phyloP scores from a whole-genome alignment of 2,329 filamentous ascomycete species.

The Fusarium multiceps region DNA sequence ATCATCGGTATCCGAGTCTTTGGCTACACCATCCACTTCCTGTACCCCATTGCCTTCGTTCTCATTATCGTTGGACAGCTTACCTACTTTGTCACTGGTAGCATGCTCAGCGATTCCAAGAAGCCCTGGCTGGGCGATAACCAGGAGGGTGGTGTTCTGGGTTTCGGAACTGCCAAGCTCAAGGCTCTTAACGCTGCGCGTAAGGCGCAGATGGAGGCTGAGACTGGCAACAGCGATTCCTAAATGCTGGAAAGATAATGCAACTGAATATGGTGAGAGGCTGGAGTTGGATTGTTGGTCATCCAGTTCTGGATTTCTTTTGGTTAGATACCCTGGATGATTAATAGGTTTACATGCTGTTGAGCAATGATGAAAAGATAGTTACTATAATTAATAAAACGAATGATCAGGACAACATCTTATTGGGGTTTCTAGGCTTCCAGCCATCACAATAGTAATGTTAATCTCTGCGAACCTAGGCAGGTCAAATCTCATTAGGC shows the following conservation, averaged over 20 bases:
- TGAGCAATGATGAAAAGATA: background rate
- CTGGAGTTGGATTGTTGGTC: background rate
- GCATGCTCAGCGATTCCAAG: constrained; percentile 83
- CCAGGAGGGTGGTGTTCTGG: constrained; percentile 83
- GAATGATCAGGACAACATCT: background rate
- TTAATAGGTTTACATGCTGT: background rate
- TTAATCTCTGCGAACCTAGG: too few species aligned
- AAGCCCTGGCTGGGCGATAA: constrained; percentile 95
- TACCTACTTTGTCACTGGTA: constrained; percentile 87
- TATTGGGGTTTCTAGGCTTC: too few species aligned
- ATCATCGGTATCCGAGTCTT: constrained; percentile 93
- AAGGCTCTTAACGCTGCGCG: constrained; percentile 72
- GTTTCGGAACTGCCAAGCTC: constrained; percentile 86
- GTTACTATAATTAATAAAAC: constrained; percentile 13
- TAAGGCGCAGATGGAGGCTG: constrained; percentile 51
- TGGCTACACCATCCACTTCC: constrained; percentile 80
- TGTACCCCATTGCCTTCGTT: constrained; percentile 96
- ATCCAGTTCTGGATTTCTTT: background rate
- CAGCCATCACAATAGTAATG: too few species aligned
- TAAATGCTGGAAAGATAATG: background rate
- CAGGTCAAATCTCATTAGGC: too few species aligned
- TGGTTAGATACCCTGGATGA: background rate
- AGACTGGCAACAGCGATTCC: constrained; percentile 34
- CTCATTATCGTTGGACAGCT: constrained; percentile 88
- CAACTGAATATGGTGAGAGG: background rate